Evolutionary conservation across 1,284 basidiomycete genomes (phyloP), one percentile per base, ranked within the genome.

Genomic region (Sanguinoderma infundibulare): DNA sequence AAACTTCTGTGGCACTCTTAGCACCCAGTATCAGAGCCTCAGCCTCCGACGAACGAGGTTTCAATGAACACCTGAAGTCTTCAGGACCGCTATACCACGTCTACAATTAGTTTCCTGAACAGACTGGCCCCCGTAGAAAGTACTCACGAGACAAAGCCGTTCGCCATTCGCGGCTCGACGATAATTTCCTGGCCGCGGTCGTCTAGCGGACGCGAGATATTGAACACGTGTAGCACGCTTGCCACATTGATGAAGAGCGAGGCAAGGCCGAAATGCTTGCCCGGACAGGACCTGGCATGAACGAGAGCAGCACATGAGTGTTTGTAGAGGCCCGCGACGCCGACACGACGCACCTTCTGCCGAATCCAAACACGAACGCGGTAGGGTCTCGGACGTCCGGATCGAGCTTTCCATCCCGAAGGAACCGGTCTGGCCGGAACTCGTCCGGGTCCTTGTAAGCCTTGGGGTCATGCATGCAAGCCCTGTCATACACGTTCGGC

Each of bases 361-460:
- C 66, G 40, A 59, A 67, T 2, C 56, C 56, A 17, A 57, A 57
- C 8, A 38, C 50, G 15, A 58, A 22, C 2, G 28, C 42, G 22
- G 10, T 30, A 2, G 57, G 57, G 38, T 58, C 57, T 20, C 40
- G n/a, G 5, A 54, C 44, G 12, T 36, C 10, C 1, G 52, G n/a
- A 17, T 51, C 36, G 9, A 44, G 39, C 22, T 46, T 36, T 9
- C 57, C 57, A 12, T 58, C 22, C 5, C 34, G 39, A n/a, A 69
- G 40, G 61, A 68, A 69, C 3, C 68, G 59, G 24, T 65, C 66
- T 1, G 72, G 72, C 8, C 44, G 42, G 63, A 74, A 74, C 14
- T 40, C 46, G 40, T 55, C 52, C 2, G 72, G 69, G 10, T 69
- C 60, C 14, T 61, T 55, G 40, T 58, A 58, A 6, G 12, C 49